Conservation (phyloP, 352 stramenopile species). For the Phytophthora colocasiae region DNA sequence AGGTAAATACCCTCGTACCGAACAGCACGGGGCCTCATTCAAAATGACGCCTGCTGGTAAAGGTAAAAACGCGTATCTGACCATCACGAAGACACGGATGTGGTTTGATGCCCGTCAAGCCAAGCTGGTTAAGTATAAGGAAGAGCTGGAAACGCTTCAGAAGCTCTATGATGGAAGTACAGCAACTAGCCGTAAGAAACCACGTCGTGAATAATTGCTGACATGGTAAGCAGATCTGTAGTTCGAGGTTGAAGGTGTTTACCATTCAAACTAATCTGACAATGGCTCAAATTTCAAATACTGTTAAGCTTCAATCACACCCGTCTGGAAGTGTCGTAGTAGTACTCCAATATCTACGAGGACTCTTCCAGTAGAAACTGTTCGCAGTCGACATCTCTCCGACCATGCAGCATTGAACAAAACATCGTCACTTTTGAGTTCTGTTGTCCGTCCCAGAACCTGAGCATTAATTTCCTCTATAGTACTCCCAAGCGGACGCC, state of each 20-base stretch:
- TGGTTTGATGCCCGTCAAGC: neutral
- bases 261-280: too few relatives aligned
- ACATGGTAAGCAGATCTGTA: too few relatives aligned
- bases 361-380: constrained; percentile 64
- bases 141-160: neutral
- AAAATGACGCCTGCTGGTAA: neutral
- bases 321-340: constrained; percentile 57
- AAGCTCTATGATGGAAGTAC: neutral
- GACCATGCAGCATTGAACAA: constrained; percentile 65
- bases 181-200: neutral
- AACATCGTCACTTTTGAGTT: constrained; percentile 66
- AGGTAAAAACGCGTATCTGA: neutral
- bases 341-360: constrained; percentile 58
- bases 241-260: too few relatives aligned
- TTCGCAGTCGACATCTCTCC: constrained; percentile 68
- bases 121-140: neutral
- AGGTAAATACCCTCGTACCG: neutral
- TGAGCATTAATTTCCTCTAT: constrained; percentile 58
- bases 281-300: neutral
- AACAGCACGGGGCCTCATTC: neutral
- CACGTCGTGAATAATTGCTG: neutral
- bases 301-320: constrained; percentile 24
- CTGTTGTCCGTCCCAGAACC: constrained; percentile 58
- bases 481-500: constrained; percentile 62
- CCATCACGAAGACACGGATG: neutral